Conservation (phyloP, 495 filamentous ascomycete species). For the Ascobolus immersus region DNA sequence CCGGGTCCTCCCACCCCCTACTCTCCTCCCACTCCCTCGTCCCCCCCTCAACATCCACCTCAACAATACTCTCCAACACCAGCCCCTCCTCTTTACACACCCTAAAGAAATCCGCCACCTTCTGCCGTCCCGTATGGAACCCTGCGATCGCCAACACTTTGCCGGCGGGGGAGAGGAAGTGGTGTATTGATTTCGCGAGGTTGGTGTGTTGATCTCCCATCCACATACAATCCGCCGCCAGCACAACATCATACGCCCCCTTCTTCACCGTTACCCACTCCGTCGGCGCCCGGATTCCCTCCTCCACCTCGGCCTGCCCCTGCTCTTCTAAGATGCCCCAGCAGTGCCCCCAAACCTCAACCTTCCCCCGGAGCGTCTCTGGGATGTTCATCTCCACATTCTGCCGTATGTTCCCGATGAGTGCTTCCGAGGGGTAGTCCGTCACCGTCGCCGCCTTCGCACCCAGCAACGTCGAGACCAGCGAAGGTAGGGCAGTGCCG, state of each 20-base stretch:
- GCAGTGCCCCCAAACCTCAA: constrained; percentile 35
- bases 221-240: constrained; percentile 73
- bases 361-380: constrained; percentile 4
- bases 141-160: constrained; percentile 44
- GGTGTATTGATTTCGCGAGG: constrained; percentile 38
- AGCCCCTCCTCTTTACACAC: constrained; percentile 31
- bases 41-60: constrained; percentile 43
- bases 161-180: constrained; percentile 38
- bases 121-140: constrained; percentile 60
- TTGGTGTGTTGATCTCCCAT: constrained; percentile 54
- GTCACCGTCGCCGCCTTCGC: constrained; percentile 31
- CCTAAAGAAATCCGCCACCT: constrained; percentile 48
- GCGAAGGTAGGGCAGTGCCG: constrained; percentile 49
- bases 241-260: too few relatives aligned
- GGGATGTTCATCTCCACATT: constrained; percentile 36
- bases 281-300: too few relatives aligned
- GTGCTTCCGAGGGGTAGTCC: constrained; percentile 47
- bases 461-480: constrained; percentile 37
- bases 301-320: constrained; percentile 22
- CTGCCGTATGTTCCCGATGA: constrained; percentile 31
- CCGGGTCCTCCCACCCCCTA: constrained; percentile 35
- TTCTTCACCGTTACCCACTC: too few relatives aligned
- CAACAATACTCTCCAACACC: constrained; percentile 42
- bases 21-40: constrained; percentile 41
- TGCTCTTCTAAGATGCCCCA: constrained; percentile 43